Base-by-base conservation (phyloP, 768 basidiomycete genomes). In the Leccinum imitatum region DNA sequence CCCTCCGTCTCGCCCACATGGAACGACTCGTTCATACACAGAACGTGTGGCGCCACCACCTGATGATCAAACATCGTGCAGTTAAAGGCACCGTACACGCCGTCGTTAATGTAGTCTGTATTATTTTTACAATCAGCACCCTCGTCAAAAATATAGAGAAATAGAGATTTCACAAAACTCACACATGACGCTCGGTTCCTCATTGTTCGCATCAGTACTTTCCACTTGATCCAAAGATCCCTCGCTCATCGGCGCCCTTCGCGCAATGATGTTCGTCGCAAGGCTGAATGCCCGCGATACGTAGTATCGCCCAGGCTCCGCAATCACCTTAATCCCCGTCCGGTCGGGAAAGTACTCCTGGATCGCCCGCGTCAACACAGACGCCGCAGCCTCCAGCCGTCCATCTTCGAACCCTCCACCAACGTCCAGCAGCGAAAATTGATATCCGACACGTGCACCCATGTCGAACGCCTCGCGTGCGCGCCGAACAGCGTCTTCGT, bases 51-150 rank as follows among this genome's bases (percentile, higher is more conserved):
- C 68, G 91, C 85, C n/a, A 89, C 89, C 59, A 82, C 80, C 71
- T 96, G 95, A 76, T 99, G 97, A 76, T 98, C 97, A 76, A 98
- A 98, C 70, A 98, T 80, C 76, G 95, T 95, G 78, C 92, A 95
- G 80, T 95, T 95, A 81, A 95, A 95, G 21, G 93, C 87, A 54
- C 96, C 95, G 74, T 99, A 99, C 44, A 99, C 94, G 48, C 97
- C 97, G 74, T 98, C 96, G 78, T 98, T 98, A 84, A 98, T 94
- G 80, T 98, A 98, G 80, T 98, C 95, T 97, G 74, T 35, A 37
- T 57, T 48, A 52, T 53, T 57, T 57, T 50, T 50, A 50, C 48
- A 13, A 31, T 59, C 37, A 65, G 54, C 54, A 6, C 15, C 37
- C n/a, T 35, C 9, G 19, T 46, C 59, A 59, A 59, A 47, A 47